Evolutionary conservation across 306 rosid species (phyloP).

Genomic region (Prunus kanzakura): DNA sequence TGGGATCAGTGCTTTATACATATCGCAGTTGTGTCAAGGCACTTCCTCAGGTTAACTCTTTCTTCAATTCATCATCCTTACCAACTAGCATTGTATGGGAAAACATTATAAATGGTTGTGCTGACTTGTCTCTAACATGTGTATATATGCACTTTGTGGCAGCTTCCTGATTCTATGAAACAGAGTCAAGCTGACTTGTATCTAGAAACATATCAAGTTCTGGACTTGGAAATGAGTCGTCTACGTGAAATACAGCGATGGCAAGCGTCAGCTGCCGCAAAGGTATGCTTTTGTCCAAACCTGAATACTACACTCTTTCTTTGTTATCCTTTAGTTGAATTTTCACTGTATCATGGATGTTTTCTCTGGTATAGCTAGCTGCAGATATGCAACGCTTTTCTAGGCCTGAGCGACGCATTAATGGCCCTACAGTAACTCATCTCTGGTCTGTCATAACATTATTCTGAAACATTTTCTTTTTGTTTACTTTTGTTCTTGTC

Average conservation of each 20-base stretch:
- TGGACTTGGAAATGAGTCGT: slow-evolving; percentile 99
- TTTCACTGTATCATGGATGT: slow-evolving; percentile 15
- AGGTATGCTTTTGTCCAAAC: slow-evolving; percentile 37
- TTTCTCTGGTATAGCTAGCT: slow-evolving; percentile 67
- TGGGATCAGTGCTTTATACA: slow-evolving; percentile 93
- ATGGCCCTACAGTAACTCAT: slow-evolving; percentile 95
- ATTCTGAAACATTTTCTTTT: slow-evolving; percentile 12
- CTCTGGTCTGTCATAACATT: slow-evolving; percentile 60
- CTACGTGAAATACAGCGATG: slow-evolving; percentile 94
- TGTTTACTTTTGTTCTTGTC: not conserved
- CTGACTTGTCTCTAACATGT: slow-evolving; percentile 6
- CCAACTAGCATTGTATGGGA: not conserved
- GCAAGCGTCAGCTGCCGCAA: slow-evolving; percentile 95
- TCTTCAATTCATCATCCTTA: slow-evolving; percentile 6
- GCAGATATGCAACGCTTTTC: slow-evolving; percentile 99
- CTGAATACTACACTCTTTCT: slow-evolving; percentile 5
- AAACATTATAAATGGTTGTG: not conserved
- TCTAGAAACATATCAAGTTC: slow-evolving; percentile 93
- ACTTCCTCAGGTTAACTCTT: slow-evolving; percentile 83
- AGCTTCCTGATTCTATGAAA: slow-evolving; percentile 99
- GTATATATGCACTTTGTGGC: slow-evolving; percentile 11
- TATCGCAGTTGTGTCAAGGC: slow-evolving; percentile 98
- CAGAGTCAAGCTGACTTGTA: slow-evolving; percentile 98
- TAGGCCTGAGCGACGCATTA: slow-evolving; percentile 94
- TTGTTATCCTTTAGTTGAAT: slow-evolving; percentile 14